Evolutionary conservation across 805 yeast species (phyloP), one percentile per base, ranked within the genome.

Genomic region (Lipomyces mesembrius): DNA sequence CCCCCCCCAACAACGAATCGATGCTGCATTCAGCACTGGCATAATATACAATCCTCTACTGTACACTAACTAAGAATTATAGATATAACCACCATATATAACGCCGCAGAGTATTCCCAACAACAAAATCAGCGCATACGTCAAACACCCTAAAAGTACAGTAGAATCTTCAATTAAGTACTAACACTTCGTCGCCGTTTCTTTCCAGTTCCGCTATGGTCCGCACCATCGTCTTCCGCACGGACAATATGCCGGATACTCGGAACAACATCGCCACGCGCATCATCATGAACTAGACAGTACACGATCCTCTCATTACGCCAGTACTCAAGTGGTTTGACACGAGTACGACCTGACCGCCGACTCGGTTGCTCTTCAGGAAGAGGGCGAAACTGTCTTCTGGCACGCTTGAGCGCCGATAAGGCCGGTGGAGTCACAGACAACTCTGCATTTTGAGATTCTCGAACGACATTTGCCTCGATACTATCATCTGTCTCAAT

Each of bases 281-380:
- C 57, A 37, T 56, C 59, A 14, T 68, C 76, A 35, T 73, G 63
- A 17, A 82, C 80, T 73, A 65, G 60, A 17, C 57, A 35, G 39
- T 89, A 92, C 4, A 90, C 84, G 43, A 89, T 84, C 67, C 86
- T 81, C 77, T 92, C 97, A 74, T 90, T 90, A 75, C 90, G 85
- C 97, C 97, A 92, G 75, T 83, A 90, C 2, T 91, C 92, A 68
- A 92, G 79, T 0, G 96, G 94, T 2, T 88, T 32, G 7, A 67
- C 59, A 14, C 70, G 62, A 9, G 53, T 51, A 4, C 70, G 59
- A 9, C 56, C 56, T 3, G 70, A 67, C 20, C 68, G 61, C 8
- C 68, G 61, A 4, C 29, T 25, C 32, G 35, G 35, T n/a, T 56
- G 43, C 37, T 56, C 49, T 17, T 43, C 49, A 43, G 49, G 49